These are phyloP conservation scores for Isabelozyma heimii DNA, from an alignment of 805 yeast genomes.

Conservation along the genomic window DNA sequence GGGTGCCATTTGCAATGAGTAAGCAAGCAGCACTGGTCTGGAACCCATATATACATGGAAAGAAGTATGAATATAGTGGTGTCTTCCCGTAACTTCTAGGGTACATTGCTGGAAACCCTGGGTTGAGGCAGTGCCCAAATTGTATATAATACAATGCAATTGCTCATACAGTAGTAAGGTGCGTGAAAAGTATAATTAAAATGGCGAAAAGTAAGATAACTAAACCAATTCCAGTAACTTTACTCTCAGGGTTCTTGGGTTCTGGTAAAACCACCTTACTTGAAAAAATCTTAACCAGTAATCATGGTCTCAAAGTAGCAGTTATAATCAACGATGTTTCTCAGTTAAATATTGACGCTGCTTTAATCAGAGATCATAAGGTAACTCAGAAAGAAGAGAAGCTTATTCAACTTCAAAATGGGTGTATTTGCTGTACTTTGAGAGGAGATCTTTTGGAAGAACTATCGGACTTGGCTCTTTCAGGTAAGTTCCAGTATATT, in stretches of 20 bases:
- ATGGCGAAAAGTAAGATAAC: background rate
- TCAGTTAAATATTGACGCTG: conserved; percentile 42
- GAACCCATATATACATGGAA: too few relatives aligned
- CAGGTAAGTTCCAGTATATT: conserved; percentile 38
- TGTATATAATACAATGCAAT: too few relatives aligned
- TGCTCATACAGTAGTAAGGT: too few relatives aligned
- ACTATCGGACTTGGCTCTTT: conserved; percentile 30
- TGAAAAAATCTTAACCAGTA: conserved; percentile 37
- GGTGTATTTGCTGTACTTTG: conserved; percentile 48
- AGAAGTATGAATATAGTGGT: too few relatives aligned
- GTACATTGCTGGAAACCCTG: background rate
- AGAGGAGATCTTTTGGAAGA: conserved; percentile 47
- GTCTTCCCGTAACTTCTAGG: background rate
- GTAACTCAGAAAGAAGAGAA: conserved; percentile 42
- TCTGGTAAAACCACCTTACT: conserved; percentile 47
- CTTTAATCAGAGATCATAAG: conserved; percentile 35
- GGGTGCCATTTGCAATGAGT: background rate
- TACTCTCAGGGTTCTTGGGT: conserved; percentile 47
- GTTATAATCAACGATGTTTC: conserved; percentile 48
- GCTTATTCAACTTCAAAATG: conserved; percentile 44
- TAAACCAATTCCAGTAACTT: conserved; percentile 41
- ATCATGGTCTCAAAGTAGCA: conserved; percentile 42
- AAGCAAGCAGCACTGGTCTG: background rate
- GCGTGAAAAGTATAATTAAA: too few relatives aligned
- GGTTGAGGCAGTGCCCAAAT: too few relatives aligned